phyloP scores from a whole-genome alignment of 805 yeast species.

The Babjeviella inositovora region DNA sequence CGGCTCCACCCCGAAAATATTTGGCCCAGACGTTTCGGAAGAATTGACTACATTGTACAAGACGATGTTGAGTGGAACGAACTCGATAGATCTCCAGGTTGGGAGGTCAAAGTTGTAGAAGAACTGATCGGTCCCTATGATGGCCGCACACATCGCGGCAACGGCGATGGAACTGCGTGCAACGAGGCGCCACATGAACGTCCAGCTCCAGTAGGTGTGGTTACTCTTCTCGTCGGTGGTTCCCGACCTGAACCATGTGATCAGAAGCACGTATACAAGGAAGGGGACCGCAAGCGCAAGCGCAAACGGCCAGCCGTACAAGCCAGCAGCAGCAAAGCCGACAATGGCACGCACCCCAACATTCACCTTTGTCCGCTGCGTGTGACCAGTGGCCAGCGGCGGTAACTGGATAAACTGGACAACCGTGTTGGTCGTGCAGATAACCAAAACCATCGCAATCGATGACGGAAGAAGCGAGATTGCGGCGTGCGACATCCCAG shows the following conservation, averaged over 20 bases:
- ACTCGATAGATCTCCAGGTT: too few species aligned
- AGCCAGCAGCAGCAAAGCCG: slow-evolving; percentile 47
- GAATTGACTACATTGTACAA: slow-evolving; percentile 66
- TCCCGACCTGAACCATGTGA: slow-evolving; percentile 1
- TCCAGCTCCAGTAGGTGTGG: slow-evolving; percentile 1
- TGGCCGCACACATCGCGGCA: too few species aligned
- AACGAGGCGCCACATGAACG: slow-evolving; percentile 3
- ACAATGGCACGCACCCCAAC: too few species aligned
- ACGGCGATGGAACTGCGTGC: too few species aligned
- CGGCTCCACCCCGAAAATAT: slow-evolving; percentile 82
- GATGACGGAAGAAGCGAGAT: slow-evolving; percentile 77
- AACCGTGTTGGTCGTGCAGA: slow-evolving; percentile 2
- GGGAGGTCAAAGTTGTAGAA: slow-evolving; percentile 6
- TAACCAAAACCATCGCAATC: slow-evolving; percentile 30
- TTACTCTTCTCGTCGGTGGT: slow-evolving; percentile 2
- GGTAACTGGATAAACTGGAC: too few species aligned
- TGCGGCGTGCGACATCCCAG: slow-evolving; percentile 85
- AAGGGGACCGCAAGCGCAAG: slow-evolving; percentile 50
- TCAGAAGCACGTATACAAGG: slow-evolving; percentile 14
- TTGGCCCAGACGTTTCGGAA: slow-evolving; percentile 63
- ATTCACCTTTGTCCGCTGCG: too few species aligned
- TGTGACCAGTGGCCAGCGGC: too few species aligned
- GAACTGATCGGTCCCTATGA: too few species aligned
- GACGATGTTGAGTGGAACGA: slow-evolving; percentile 75
- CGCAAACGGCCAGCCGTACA: slow-evolving; percentile 88